phyloP scores from a whole-genome alignment of 768 basidiomycete genomes.

The Heimioporus sp. region DNA sequence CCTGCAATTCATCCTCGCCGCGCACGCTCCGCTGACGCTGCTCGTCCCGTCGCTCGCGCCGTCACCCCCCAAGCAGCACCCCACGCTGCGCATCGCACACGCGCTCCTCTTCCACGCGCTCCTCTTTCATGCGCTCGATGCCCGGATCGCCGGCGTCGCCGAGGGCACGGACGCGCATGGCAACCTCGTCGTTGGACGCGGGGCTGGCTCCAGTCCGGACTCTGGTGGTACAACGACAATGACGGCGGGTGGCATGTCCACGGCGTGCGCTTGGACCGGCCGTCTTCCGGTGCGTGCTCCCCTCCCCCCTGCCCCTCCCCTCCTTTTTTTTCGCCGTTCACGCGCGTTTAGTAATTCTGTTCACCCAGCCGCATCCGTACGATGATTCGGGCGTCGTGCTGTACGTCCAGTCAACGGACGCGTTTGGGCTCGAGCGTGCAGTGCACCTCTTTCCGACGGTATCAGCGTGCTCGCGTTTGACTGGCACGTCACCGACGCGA shows the following conservation, averaged over 20 bases:
- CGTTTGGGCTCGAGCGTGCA: conserved; percentile 60
- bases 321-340: too few relatives aligned
- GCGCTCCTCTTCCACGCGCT: conserved; percentile 69
- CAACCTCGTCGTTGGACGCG: conserved; percentile 62
- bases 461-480: conserved; percentile 77
- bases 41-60: conserved; percentile 44
- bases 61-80: conserved; percentile 38
- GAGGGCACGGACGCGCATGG: conserved; percentile 29
- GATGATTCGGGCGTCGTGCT: conserved; percentile 38
- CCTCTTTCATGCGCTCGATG: conserved; percentile 68
- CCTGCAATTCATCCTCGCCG: conserved; percentile 63
- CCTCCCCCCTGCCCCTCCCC: too few relatives aligned
- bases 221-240: conserved; percentile 35
- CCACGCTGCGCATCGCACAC: conserved; percentile 68
- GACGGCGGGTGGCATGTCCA: conserved; percentile 24
- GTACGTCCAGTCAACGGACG: conserved; percentile 60
- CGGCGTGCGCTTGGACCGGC: conserved; percentile 13
- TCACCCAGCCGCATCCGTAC: too few relatives aligned
- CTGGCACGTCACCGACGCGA: conserved; percentile 66
- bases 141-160: conserved; percentile 49
- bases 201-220: conserved; percentile 28
- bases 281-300: conserved; percentile 19
- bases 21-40: conserved; percentile 51
- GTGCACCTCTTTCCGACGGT: conserved; percentile 76
- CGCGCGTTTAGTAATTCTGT: too few relatives aligned